Evolutionary conservation across 2,329 filamentous ascomycete species (phyloP).

Genomic region (Epichloe gansuensis): DNA sequence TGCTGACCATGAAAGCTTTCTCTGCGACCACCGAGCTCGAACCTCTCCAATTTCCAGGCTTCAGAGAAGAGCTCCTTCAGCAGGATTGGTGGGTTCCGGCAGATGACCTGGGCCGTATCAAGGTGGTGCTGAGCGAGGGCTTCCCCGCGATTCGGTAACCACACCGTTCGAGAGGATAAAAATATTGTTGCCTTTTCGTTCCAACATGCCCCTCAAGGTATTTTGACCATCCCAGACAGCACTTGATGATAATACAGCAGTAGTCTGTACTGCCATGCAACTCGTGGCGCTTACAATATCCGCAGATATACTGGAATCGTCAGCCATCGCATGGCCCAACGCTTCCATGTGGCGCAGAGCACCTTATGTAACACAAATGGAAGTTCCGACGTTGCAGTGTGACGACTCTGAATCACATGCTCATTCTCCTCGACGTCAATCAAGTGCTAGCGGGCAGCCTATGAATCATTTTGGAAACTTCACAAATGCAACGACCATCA

Average conservation of each 20-base stretch:
- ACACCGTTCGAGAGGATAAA: conserved; percentile 54
- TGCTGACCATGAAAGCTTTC: conserved; percentile 24
- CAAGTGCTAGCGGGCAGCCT: neutral
- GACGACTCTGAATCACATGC: conserved; percentile 45
- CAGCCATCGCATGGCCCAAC: conserved; percentile 72
- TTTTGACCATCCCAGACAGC: conserved; percentile 12
- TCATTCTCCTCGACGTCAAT: conserved; percentile 44
- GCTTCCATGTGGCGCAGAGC: conserved; percentile 51
- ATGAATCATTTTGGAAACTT: neutral
- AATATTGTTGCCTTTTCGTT: conserved; percentile 72
- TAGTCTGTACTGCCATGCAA: neutral
- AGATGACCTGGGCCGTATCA: conserved; percentile 64
- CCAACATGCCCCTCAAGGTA: conserved; percentile 71
- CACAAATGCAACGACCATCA: neutral
- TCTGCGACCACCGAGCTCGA: conserved; percentile 47
- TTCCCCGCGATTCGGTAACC: conserved; percentile 37
- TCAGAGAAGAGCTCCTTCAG: conserved; percentile 55
- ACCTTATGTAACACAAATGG: conserved; percentile 28
- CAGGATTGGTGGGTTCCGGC: conserved; percentile 61
- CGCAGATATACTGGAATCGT: conserved; percentile 56
- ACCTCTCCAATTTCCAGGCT: conserved; percentile 58
- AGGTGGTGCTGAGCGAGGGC: conserved; percentile 63
- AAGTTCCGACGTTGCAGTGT: conserved; percentile 26
- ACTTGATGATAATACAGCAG: neutral
- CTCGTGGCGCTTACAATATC: neutral